Percentiles rank a stretch among this genome's conserved stretches.
phyloP scores from a whole-genome alignment of 2,329 filamentous ascomycete species.

The Hypoxylon sp. region DNA sequence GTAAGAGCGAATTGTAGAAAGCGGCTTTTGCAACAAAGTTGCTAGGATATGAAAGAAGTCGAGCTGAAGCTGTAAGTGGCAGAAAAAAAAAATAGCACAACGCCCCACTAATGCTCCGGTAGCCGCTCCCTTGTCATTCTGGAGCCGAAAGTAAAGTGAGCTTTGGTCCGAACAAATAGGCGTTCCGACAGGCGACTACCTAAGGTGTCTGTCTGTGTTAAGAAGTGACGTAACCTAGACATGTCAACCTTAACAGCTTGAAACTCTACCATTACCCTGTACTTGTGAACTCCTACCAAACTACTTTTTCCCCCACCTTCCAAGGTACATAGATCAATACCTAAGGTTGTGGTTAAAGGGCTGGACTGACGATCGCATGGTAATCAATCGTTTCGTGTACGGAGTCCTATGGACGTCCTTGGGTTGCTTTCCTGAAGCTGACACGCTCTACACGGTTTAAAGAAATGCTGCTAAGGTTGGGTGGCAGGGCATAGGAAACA shows the following conservation, averaged over 20 bases:
- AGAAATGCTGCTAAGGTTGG: too few species aligned
- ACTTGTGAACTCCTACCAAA: constrained; percentile 7
- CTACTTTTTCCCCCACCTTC: constrained; percentile 2
- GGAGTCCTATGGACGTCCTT: constrained; percentile 23
- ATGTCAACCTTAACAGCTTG: too few species aligned
- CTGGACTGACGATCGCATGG: constrained; percentile 30
- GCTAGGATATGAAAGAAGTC: background rate
- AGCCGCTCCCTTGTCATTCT: too few species aligned
- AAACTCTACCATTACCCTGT: too few species aligned
- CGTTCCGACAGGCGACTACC: too few species aligned
- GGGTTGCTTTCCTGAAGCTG: constrained; percentile 4
- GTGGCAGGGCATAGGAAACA: constrained; percentile 11
- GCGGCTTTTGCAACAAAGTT: too few species aligned
- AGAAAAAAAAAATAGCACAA: too few species aligned
- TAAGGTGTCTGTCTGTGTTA: background rate
- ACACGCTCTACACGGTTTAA: background rate
- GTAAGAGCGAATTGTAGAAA: too few species aligned
- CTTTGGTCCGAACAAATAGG: too few species aligned
- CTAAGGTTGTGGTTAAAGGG: constrained; percentile 7
- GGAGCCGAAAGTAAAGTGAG: too few species aligned
- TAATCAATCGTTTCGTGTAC: constrained; percentile 37
- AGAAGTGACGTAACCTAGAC: too few species aligned
- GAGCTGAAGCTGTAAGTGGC: background rate
- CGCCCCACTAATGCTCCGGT: too few species aligned
- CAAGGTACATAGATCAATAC: constrained; percentile 8